These are phyloP conservation scores for Aureobasidium musti DNA, from an alignment of 2,329 filamentous ascomycete species.

Conservation along the genomic window DNA sequence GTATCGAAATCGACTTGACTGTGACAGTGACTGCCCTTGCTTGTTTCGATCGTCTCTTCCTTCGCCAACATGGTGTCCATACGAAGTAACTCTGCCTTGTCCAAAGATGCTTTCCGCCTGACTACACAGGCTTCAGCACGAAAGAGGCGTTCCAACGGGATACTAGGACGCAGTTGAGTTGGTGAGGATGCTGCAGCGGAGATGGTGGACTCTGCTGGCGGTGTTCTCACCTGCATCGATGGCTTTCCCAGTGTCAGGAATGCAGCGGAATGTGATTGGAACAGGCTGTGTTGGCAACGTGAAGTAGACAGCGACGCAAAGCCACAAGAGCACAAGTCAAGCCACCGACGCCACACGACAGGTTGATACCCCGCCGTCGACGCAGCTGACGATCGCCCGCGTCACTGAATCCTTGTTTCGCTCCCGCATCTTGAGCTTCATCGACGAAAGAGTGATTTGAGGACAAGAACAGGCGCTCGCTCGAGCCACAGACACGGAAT, in stretches of 20 bases:
- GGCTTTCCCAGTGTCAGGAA: not conserved
- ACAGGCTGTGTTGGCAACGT: not conserved
- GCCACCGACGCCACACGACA: slow-evolving; percentile 7
- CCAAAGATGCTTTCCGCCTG: no score
- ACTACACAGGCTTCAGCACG: not conserved
- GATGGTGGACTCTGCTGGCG: not conserved
- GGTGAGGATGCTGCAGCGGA: slow-evolving; percentile 4
- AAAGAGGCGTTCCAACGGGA: not conserved
- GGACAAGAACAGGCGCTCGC: not conserved
- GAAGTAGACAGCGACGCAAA: not conserved
- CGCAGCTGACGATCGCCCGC: slow-evolving; percentile 5
- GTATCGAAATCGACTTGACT: no score
- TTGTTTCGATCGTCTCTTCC: not conserved
- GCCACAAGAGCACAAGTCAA: not conserved
- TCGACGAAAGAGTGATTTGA: not conserved
- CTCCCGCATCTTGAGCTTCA: not conserved
- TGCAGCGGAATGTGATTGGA: not conserved
- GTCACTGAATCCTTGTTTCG: slow-evolving; percentile 14
- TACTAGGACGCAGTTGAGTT: not conserved
- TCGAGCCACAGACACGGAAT: slow-evolving; percentile 17
- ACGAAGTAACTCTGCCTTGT: not conserved
- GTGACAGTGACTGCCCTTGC: not conserved
- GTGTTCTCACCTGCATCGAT: not conserved
- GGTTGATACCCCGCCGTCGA: slow-evolving; percentile 7
- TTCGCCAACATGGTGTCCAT: not conserved